phyloP scores from a whole-genome alignment of 352 stramenopile genomes.

The Saprolegnia parasitica region DNA sequence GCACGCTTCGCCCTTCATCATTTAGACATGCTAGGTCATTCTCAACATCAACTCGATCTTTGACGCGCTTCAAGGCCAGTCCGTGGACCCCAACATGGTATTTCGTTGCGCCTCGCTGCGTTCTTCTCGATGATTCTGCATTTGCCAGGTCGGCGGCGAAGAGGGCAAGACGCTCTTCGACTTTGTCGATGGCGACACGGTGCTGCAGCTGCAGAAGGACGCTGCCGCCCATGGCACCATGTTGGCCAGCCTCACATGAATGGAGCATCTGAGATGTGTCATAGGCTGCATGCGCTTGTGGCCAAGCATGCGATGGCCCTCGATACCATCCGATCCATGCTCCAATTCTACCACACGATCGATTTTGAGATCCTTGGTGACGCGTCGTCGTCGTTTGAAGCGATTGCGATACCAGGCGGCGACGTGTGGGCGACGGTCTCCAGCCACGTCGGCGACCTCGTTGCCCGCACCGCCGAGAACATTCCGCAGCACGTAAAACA shows the following conservation, averaged over 20 bases:
- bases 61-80: constrained; percentile 44
- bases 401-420: background rate
- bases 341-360: background rate
- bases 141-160: constrained; percentile 34
- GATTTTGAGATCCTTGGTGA: background rate
- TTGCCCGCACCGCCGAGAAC: background rate
- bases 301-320: no score
- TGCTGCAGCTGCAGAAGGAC: constrained; percentile 72
- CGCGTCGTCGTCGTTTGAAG: background rate
- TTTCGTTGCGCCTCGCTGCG: background rate
- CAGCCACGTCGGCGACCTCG: background rate
- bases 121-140: background rate
- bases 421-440: background rate
- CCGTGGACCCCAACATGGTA: constrained; percentile 54
- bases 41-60: constrained; percentile 74
- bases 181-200: constrained; percentile 77
- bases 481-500: background rate
- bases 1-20: background rate
- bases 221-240: constrained; percentile 67
- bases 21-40: constrained; percentile 41
- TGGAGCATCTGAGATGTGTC: no score
- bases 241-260: no score
- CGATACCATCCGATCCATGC: no score
- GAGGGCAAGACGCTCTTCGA: constrained; percentile 73
- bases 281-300: no score